Percentiles rank a stretch among this genome's conserved stretches.
phyloP scores from a whole-genome alignment of 2,329 filamentous ascomycete genomes.

The Beauveria brongniartii region DNA sequence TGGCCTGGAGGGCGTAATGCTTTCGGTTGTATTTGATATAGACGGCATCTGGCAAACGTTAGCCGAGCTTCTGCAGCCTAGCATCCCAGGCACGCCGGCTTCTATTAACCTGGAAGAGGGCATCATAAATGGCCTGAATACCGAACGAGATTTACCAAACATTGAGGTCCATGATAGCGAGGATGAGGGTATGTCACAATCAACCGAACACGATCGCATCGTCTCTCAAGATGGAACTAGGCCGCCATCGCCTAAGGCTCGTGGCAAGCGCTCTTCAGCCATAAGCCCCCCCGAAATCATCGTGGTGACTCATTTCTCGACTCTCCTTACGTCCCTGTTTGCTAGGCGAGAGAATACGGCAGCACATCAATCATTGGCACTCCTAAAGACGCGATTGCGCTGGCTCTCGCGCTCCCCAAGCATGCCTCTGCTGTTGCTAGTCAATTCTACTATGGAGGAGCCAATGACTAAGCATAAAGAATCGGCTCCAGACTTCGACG shows the following conservation, averaged over 20 bases:
- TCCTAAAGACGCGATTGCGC: conserved; percentile 39
- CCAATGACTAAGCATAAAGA: neutral
- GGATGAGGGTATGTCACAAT: conserved; percentile 23
- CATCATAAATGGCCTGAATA: neutral
- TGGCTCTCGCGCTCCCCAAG: conserved; percentile 33
- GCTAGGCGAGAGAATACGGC: conserved; percentile 35
- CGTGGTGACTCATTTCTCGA: conserved; percentile 46
- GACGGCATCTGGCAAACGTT: conserved; percentile 51
- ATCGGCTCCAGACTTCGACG: neutral
- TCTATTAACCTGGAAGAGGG: neutral
- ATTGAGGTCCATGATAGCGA: conserved; percentile 31
- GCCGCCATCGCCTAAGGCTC: neutral
- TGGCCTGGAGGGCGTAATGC: conserved; percentile 41
- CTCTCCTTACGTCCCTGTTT: conserved; percentile 45
- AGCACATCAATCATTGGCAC: conserved; percentile 41
- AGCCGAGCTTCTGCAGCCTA: conserved; percentile 34
- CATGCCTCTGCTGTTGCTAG: conserved; percentile 43
- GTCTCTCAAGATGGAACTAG: neutral
- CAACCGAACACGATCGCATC: neutral
- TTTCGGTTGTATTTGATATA: conserved; percentile 51
- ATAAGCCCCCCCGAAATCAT: conserved; percentile 35
- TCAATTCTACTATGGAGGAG: conserved; percentile 40
- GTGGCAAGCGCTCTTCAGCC: neutral
- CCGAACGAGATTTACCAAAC: neutral
- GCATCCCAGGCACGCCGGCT: neutral